Evolutionary conservation across 305 asterid genomes (phyloP).

Genomic region (Rubia tinctorum): DNA sequence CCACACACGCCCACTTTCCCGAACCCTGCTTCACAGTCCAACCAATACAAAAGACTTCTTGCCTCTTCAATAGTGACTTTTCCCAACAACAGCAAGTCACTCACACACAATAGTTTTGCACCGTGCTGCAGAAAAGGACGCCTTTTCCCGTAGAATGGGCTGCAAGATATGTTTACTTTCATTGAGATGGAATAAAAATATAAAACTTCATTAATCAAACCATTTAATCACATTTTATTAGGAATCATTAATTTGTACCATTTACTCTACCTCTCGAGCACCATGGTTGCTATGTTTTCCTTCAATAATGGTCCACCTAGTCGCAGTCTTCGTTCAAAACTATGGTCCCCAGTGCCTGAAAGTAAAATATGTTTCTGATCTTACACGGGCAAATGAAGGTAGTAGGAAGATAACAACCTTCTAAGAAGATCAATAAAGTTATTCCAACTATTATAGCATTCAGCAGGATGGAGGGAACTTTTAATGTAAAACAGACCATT

Average conservation of each 20-base stretch:
- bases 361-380: slow-evolving; percentile 11
- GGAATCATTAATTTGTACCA: slow-evolving; percentile 17
- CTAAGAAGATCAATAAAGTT: neutral
- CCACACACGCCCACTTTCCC: slow-evolving; percentile 99
- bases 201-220: slow-evolving; percentile 12
- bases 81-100: slow-evolving; percentile 92
- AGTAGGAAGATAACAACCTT: neutral
- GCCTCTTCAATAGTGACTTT: slow-evolving; percentile 97
- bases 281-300: slow-evolving; percentile 98
- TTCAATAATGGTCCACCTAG: slow-evolving; percentile 92
- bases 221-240: slow-evolving; percentile 1
- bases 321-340: slow-evolving; percentile 89
- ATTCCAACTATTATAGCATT: neutral
- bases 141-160: slow-evolving; percentile 98
- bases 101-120: slow-evolving; percentile 92
- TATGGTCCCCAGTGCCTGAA: slow-evolving; percentile 95
- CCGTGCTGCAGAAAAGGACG: slow-evolving; percentile 93
- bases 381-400: neutral
- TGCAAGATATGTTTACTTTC: slow-evolving; percentile 31
- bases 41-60: slow-evolving; percentile 84
- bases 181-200: slow-evolving; percentile 18
- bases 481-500: neutral
- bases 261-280: slow-evolving; percentile 78
- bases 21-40: slow-evolving; percentile 80
- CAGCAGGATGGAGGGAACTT: neutral